Conservation (phyloP, 1,284 basidiomycete species). For the Ustilago crameri region DNA sequence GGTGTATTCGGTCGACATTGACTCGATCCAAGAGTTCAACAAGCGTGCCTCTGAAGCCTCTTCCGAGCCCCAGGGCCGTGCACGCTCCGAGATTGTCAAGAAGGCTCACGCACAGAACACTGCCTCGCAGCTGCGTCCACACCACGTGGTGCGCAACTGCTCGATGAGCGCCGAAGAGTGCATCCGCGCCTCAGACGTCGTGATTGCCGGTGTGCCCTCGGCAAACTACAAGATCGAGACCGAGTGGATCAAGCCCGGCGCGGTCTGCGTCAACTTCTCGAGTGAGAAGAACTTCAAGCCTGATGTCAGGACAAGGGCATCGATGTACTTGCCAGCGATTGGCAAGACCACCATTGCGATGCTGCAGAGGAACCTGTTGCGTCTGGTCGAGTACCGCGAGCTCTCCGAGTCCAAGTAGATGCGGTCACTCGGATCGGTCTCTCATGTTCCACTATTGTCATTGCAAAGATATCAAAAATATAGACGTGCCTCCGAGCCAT, state of each 20-base stretch:
- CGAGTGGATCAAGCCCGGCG: constrained; percentile 88
- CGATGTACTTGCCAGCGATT: constrained; percentile 76
- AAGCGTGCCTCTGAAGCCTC: constrained; percentile 54
- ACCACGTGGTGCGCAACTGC: constrained; percentile 76
- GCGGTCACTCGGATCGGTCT: background rate
- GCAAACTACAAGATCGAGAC: constrained; percentile 90
- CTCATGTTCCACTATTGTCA: background rate
- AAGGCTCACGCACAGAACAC: constrained; percentile 73
- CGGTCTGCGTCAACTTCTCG: constrained; percentile 90
- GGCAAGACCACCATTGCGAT: constrained; percentile 97
- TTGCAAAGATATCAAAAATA: constrained; percentile 5
- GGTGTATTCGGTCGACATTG: constrained; percentile 93
- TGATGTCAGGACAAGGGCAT: constrained; percentile 83
- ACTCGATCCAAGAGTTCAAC: constrained; percentile 80
- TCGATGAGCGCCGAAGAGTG: constrained; percentile 53
- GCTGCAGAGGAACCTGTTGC: constrained; percentile 88
- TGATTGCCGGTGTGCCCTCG: constrained; percentile 69
- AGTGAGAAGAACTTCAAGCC: constrained; percentile 97
- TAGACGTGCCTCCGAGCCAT: constrained; percentile 18
- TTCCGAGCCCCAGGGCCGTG: constrained; percentile 25
- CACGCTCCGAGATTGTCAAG: constrained; percentile 62
- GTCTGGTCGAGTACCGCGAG: constrained; percentile 58
- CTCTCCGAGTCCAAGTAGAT: constrained; percentile 18
- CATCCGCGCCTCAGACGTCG: constrained; percentile 60
- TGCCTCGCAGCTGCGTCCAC: constrained; percentile 71